Evolutionary conservation across 345 rosid species (phyloP).

Genomic region (Euclidium syriacum): DNA sequence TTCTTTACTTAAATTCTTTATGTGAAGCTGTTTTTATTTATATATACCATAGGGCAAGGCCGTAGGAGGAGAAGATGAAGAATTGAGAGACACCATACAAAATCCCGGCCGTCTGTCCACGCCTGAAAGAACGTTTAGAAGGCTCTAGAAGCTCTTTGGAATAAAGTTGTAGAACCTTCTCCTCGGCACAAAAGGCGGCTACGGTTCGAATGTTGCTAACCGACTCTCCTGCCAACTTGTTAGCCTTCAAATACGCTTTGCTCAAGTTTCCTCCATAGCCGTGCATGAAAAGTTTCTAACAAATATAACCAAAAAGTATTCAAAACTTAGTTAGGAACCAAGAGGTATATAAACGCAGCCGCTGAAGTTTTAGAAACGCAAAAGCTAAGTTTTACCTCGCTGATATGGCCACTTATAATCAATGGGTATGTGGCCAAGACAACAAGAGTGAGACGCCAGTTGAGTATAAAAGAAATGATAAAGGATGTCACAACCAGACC

Average conservation of each 20-base stretch:
- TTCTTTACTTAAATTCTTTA: neutral
- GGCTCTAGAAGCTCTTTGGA: constrained; percentile 74
- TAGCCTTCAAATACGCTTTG: constrained; percentile 89
- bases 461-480: constrained; percentile 75
- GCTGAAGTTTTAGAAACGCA: neutral
- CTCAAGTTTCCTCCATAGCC: constrained; percentile 95
- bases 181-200: constrained; percentile 88
- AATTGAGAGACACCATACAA: constrained; percentile 91
- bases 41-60: constrained; percentile 74
- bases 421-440: constrained; percentile 86
- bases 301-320: neutral
- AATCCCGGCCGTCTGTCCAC: constrained; percentile 88
- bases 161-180: constrained; percentile 77
- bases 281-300: constrained; percentile 90
- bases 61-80: constrained; percentile 95
- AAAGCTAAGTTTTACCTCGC: constrained; percentile 55
- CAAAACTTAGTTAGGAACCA: neutral
- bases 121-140: constrained; percentile 58
- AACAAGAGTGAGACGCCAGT: constrained; percentile 92
- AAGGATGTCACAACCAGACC: constrained; percentile 69
- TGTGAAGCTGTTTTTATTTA: neutral
- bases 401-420: constrained; percentile 85
- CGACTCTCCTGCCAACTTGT: constrained; percentile 93
- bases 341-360: neutral
- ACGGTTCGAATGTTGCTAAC: constrained; percentile 92